These are phyloP conservation scores for Alternaria arborescens DNA, from an alignment of 2,329 filamentous ascomycete species.

Conservation along the genomic window DNA sequence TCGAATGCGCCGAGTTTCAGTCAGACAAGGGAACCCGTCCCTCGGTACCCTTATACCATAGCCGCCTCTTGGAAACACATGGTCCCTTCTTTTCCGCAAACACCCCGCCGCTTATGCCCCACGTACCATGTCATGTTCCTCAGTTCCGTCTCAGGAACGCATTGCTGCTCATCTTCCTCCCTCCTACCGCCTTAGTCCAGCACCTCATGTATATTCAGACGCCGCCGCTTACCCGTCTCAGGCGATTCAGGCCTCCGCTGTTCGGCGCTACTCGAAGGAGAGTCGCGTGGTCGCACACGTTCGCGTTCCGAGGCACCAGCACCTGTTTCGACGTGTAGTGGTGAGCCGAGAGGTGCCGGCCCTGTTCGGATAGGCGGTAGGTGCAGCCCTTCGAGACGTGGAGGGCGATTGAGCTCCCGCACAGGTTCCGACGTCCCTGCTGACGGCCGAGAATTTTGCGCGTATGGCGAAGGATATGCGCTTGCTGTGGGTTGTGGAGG, in stretches of 20 bases:
- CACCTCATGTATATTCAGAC: constrained; percentile 50
- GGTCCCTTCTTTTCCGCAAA: constrained; percentile 1
- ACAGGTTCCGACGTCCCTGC: constrained; percentile 42
- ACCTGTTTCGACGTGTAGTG: constrained; percentile 37
- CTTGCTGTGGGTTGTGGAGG: constrained; percentile 31
- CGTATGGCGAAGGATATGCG: constrained; percentile 43
- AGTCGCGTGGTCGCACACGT: constrained; percentile 40
- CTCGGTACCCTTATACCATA: constrained; percentile 8
- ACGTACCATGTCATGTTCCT: background rate
- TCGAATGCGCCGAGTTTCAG: constrained; percentile 10
- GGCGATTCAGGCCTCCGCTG: constrained; percentile 42
- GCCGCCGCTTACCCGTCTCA: constrained; percentile 45
- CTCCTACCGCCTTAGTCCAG: constrained; percentile 35
- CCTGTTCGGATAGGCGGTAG: constrained; percentile 49
- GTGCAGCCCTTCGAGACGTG: constrained; percentile 44
- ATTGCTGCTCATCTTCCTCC: constrained; percentile 4
- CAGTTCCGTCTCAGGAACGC: constrained; percentile 3
- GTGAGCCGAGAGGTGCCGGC: constrained; percentile 42
- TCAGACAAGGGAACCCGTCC: constrained; percentile 16
- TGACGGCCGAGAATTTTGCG: constrained; percentile 33
- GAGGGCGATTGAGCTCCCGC: constrained; percentile 34
- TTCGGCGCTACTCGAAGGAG: constrained; percentile 34
- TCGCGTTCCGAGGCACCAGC: constrained; percentile 30
- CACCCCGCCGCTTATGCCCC: background rate
- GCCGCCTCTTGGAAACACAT: constrained; percentile 5